Evolutionary conservation across 2,329 filamentous ascomycete species (phyloP), one percentile per base, ranked within the genome.

Genomic region (Talaromyces sp.): DNA sequence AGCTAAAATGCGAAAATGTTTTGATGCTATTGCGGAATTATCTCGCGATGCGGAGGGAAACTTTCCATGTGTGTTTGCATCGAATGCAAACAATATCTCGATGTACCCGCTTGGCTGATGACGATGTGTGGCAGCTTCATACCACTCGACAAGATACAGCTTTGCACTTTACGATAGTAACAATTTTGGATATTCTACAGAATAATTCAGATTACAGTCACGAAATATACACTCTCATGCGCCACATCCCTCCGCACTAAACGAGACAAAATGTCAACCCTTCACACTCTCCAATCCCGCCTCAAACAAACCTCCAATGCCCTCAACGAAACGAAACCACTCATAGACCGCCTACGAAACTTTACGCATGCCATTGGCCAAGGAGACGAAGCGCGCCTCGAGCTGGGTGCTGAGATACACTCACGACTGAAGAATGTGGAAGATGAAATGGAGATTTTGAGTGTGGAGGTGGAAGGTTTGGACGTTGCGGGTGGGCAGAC

Each of bases 371-470:
- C 79, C 79, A 88, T 82, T 11, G 79, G 83, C 75, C 73, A 90
- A 85, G 82, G 90, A 83, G 79, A 89, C 81, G 84, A 87, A 68
- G 82, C 83, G 6, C 87, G 89, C 64, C 76, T 89, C 22, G 93
- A 97, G 78, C 85, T 97, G 39, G 87, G 87, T 69, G 83, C 86
- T 24, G 93, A 97, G 75, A 96, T 97, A 68, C 88, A 90, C 69
- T 88, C 91, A 72, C 85, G 86, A 19, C 79, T 97, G 67, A 89
- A 91, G 70, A 89, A 91, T 65, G 86, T 90, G 59, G 89, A 96
- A 71, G 92, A 96, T 68, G 92, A 96, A 66, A 85, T 95, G 69
- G 93, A 96, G 76, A 78, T 95, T 19, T 74, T 97, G 39, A 83
- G 83, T 57, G 92, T 95, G 74, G 93, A 97, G 72, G 84, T 92